Evolutionary conservation across 2,329 filamentous ascomycete species (phyloP).

Genomic region (Grosmannia huntii): DNA sequence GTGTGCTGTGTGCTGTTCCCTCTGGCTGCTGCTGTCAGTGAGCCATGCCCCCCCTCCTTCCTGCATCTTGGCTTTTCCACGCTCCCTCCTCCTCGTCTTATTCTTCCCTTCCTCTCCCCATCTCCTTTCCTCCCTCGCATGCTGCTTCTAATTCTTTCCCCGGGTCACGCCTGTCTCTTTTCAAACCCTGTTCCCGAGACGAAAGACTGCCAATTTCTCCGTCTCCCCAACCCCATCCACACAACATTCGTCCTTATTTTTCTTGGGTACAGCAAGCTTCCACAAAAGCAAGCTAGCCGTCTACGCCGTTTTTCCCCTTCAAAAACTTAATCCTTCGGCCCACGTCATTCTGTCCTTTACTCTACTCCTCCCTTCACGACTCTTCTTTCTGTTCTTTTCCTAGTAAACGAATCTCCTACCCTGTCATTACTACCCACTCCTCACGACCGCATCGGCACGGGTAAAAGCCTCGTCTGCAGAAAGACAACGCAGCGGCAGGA

Average conservation of each 20-base stretch:
- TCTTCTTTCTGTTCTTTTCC: not conserved
- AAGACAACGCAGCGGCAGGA: not conserved
- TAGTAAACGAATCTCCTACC: not conserved
- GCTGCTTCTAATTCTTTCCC: not conserved
- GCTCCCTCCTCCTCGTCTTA: not conserved
- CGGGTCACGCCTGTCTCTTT: conserved; percentile 3
- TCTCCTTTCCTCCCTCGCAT: not conserved
- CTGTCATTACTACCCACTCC: not conserved
- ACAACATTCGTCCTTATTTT: not conserved
- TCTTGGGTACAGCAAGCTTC: not conserved
- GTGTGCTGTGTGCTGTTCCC: not conserved
- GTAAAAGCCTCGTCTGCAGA: not conserved
- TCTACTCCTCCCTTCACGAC: not conserved
- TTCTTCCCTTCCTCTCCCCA: not conserved
- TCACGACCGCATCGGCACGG: not conserved
- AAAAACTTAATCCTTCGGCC: not conserved
- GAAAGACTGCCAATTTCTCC: not conserved
- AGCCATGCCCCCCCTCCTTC: not conserved
- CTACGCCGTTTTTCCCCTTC: not conserved
- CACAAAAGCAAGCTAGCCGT: not conserved
- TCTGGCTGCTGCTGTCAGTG: not conserved
- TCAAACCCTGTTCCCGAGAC: not conserved
- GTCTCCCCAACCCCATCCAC: not conserved
- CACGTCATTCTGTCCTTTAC: conserved; percentile 2
- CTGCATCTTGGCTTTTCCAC: not conserved